Base-by-base conservation (phyloP, 129 eudicot species). In the Rutidosis leptorrhynchoides region DNA sequence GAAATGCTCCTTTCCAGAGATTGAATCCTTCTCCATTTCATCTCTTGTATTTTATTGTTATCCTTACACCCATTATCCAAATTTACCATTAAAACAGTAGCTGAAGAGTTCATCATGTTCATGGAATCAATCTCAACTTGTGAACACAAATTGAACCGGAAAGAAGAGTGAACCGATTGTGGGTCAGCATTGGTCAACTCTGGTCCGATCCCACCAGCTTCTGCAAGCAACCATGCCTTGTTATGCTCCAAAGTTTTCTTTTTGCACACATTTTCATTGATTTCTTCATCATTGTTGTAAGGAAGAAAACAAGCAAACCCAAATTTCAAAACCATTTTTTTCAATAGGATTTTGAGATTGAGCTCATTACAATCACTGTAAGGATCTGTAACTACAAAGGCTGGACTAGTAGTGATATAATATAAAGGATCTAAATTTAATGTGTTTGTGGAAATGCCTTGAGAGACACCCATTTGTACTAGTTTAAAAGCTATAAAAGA, bases 71-170 rank as follows among this genome's bases (percentile, higher is more conserved):
- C 95, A 77, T 79, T 86, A 16, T 93, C 99, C 88, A 93, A 84
- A 86, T 93, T 93, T 67, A 93, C 99, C 96, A 93, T 88, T 55
- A 93, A 89, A 67, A 93, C 95, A n/a, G 99, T 93, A 3, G 96
- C 83, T 64, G 88, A 79, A 69, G 83, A 74, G 19, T 83, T 70
- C 20, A 54, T 66, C 0, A 75, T 88, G 75, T 70, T 83, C 89
- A 88, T 81, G 1, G 96, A 82, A 68, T 93, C 99, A 64, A 93
- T 83, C 64, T 93, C 99, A 56, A 88, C 87, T 46, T 93, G 99
- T 24, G 99, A 83, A 65, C 99, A 93, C 3, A 93, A 52, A 67
- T 90, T 93, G 74, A 93, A 93, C 79, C 99, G 82, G 30, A 93
- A 93, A 19, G 99, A 93, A 4, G 99, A 93, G 55, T 89, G 96